phyloP scores from a whole-genome alignment of 1,284 basidiomycete species.

The Porogramme epimiltina region DNA sequence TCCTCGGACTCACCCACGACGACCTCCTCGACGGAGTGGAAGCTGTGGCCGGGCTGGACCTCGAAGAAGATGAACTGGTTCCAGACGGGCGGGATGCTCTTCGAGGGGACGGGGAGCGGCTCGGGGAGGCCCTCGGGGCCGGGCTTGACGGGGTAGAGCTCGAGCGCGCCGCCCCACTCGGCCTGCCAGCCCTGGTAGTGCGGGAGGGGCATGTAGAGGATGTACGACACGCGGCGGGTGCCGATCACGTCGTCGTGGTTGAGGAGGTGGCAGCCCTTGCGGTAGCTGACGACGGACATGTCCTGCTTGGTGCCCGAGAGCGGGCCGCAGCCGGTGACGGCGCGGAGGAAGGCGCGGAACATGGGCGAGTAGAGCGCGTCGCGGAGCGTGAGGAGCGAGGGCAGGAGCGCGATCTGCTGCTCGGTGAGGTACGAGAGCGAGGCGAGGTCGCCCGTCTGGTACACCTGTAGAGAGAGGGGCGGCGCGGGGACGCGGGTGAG shows the following conservation, averaged over 20 bases:
- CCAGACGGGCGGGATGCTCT: constrained; percentile 82
- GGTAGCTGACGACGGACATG: constrained; percentile 95
- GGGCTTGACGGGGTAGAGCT: constrained; percentile 80
- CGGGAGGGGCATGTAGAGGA: constrained; percentile 95
- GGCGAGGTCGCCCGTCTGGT: constrained; percentile 96
- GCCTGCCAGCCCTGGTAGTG: constrained; percentile 68
- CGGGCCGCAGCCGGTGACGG: constrained; percentile 92
- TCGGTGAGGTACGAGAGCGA: constrained; percentile 86
- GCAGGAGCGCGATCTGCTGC: constrained; percentile 77
- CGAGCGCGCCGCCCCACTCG: constrained; percentile 93
- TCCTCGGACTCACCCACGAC: constrained; percentile 75
- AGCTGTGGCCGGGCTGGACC: constrained; percentile 87
- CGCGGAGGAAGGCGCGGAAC: constrained; percentile 85
- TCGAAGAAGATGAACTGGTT: constrained; percentile 98
- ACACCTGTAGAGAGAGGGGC: constrained; percentile 62
- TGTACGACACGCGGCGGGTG: constrained; percentile 92
- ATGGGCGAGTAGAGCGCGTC: constrained; percentile 89
- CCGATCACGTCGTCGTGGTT: constrained; percentile 99
- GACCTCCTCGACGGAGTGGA: constrained; percentile 98
- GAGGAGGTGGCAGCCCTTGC: constrained; percentile 89
- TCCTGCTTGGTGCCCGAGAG: constrained; percentile 93
- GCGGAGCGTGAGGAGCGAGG: constrained; percentile 80
- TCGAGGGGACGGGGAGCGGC: constrained; percentile 62
- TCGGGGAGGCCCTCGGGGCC: constrained; percentile 56
- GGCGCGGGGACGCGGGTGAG: no score